These are phyloP conservation scores for Onygenales sp. DNA, from an alignment of 2,329 filamentous ascomycete genomes.

Conservation along the genomic window DNA sequence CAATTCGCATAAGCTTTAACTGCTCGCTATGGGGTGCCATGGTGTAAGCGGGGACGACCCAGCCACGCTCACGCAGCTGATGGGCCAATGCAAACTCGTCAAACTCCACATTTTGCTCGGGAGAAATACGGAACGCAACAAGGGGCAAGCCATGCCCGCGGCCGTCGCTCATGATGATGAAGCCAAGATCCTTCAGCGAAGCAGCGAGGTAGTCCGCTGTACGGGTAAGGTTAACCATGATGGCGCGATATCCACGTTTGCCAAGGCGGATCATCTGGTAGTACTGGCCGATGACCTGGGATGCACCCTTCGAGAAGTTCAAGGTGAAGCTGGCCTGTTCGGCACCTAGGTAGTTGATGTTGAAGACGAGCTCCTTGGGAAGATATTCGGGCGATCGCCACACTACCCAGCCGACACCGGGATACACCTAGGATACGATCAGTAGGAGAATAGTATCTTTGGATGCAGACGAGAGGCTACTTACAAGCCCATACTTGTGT, in stretches of 20 bases:
- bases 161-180: slow-evolving; percentile 78
- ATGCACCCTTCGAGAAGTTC: slow-evolving; percentile 94
- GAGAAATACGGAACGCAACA: slow-evolving; percentile 73
- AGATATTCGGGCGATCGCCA: slow-evolving; percentile 78
- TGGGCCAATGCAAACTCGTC: slow-evolving; percentile 76
- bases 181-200: slow-evolving; percentile 64
- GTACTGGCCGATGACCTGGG: slow-evolving; percentile 92
- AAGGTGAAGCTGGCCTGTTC: slow-evolving; percentile 94
- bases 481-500: slow-evolving; percentile 66
- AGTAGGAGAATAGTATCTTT: not conserved
- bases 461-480: not conserved
- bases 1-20: slow-evolving; percentile 85
- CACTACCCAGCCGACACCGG: slow-evolving; percentile 87
- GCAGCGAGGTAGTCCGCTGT: slow-evolving; percentile 79
- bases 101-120: slow-evolving; percentile 44
- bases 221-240: slow-evolving; percentile 89
- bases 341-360: slow-evolving; percentile 96
- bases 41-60: slow-evolving; percentile 93
- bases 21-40: slow-evolving; percentile 82
- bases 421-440: slow-evolving; percentile 53
- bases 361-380: slow-evolving; percentile 90
- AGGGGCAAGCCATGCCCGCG: slow-evolving; percentile 73
- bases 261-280: slow-evolving; percentile 94
- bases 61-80: slow-evolving; percentile 74
- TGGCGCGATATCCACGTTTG: slow-evolving; percentile 80